phyloP scores from a whole-genome alignment of 768 basidiomycete genomes.

The Xerocomus brunneocitrinus region DNA sequence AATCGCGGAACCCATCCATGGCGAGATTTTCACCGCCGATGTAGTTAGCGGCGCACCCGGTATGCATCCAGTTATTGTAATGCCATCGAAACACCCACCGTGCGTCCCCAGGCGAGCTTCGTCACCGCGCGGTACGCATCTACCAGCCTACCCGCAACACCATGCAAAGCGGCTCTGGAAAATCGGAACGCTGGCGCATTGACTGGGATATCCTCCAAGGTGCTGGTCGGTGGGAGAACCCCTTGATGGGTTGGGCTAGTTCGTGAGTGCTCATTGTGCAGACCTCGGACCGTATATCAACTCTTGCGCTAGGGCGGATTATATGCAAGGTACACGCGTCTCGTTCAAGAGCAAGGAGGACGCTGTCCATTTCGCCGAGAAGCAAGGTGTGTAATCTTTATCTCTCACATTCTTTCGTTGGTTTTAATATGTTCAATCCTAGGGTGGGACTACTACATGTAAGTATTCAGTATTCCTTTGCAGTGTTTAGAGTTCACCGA shows the following conservation, averaged over 20 bases:
- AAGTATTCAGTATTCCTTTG: conserved; percentile 33
- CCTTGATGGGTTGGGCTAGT: conserved; percentile 94
- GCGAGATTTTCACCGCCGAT: conserved; percentile 72
- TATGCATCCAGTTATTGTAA: conserved; percentile 32
- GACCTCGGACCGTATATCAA: conserved; percentile 1
- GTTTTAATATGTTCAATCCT: conserved; percentile 1
- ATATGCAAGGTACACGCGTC: conserved; percentile 87
- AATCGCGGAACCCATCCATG: conserved; percentile 43
- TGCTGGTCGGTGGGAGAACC: conserved; percentile 94
- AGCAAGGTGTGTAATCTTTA: conserved; percentile 63
- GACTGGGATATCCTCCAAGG: conserved; percentile 93
- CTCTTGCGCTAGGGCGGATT: conserved; percentile 65
- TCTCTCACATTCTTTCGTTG: not conserved
- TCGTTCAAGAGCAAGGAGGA: conserved; percentile 85
- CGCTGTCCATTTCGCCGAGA: conserved; percentile 93
- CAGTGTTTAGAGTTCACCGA: conserved; percentile 4
- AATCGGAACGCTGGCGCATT: conserved; percentile 86
- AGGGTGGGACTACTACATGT: conserved; percentile 95
- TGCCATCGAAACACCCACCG: not conserved
- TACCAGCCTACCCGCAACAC: conserved; percentile 91
- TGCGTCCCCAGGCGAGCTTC: conserved; percentile 61
- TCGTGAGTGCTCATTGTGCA: conserved; percentile 55
- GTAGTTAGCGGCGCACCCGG: conserved; percentile 83
- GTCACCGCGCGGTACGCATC: conserved; percentile 83
- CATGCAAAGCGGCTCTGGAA: conserved; percentile 89